These are phyloP conservation scores for Penicillium aurantiogriseum DNA, from an alignment of 2,329 filamentous ascomycete species.

Conservation along the genomic window DNA sequence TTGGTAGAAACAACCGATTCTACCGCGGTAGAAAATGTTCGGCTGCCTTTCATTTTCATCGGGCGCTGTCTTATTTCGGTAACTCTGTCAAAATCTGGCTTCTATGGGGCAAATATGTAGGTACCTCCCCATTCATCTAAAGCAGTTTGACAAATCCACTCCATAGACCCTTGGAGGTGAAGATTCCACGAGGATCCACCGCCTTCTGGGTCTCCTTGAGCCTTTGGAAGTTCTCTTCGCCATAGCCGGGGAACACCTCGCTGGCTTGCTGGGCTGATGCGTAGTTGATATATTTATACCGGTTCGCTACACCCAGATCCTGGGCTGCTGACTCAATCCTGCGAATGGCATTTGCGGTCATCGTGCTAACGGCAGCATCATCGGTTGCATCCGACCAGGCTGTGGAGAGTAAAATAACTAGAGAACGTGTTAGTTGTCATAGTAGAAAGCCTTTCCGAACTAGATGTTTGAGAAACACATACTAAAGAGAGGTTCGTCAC, in stretches of 20 bases:
- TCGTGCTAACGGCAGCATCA: constrained; percentile 9
- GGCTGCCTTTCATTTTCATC: too few species aligned
- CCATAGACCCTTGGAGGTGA: constrained; percentile 22
- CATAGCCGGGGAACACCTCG: constrained; percentile 40
- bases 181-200: constrained; percentile 42
- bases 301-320: constrained; percentile 20
- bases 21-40: too few species aligned
- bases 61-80: too few species aligned
- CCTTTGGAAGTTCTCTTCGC: constrained; percentile 30
- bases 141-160: constrained; percentile 15
- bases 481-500: constrained; percentile 16
- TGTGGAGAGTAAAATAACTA: constrained; percentile 14
- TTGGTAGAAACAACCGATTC: too few species aligned
- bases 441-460: too few species aligned
- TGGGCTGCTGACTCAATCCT: constrained; percentile 22
- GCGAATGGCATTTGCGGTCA: constrained; percentile 10
- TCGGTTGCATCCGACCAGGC: constrained; percentile 9
- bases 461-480: neutral
- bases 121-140: neutral
- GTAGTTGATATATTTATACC: constrained; percentile 47
- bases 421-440: neutral
- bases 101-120: neutral
- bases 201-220: constrained; percentile 33
- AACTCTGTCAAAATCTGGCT: neutral
- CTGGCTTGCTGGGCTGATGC: constrained; percentile 34